These are phyloP conservation scores for Hysterangium stoloniferum DNA, from an alignment of 768 basidiomycete species.

Conservation along the genomic window DNA sequence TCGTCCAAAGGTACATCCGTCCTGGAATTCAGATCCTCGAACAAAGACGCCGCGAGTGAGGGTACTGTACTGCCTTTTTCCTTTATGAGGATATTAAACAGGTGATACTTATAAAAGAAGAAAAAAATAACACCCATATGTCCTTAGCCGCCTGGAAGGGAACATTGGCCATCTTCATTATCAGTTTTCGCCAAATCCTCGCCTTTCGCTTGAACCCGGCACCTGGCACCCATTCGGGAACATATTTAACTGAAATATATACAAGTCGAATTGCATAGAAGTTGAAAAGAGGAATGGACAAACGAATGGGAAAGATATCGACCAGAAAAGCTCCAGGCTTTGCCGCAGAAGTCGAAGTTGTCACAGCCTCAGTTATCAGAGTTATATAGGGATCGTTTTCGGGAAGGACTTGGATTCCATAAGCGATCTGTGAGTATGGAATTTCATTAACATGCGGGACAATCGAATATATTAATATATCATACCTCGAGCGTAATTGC, in stretches of 20 bases:
- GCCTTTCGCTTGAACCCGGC: slow-evolving; percentile 45
- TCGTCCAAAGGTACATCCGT: not conserved
- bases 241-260: slow-evolving; percentile 37
- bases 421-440: not conserved
- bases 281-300: not conserved
- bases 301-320: slow-evolving; percentile 7
- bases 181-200: slow-evolving; percentile 38
- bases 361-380: not conserved
- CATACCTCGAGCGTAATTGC: not conserved
- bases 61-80: not conserved
- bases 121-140: slow-evolving; percentile 27
- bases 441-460: not conserved
- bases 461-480: not conserved
- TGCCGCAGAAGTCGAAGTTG: slow-evolving; percentile 17
- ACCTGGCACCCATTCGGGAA: slow-evolving; percentile 46
- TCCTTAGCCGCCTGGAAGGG: slow-evolving; percentile 34
- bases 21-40: not conserved
- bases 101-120: not conserved
- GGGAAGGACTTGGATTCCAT: not conserved
- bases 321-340: slow-evolving; percentile 14
- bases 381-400: not conserved
- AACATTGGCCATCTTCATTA: slow-evolving; percentile 40
- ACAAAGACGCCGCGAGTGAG: not conserved
- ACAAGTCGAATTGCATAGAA: slow-evolving; percentile 12
- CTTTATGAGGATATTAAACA: not conserved